These are phyloP conservation scores for Dactylellina drechsleri DNA, from an alignment of 2,329 filamentous ascomycete genomes.

Conservation along the genomic window DNA sequence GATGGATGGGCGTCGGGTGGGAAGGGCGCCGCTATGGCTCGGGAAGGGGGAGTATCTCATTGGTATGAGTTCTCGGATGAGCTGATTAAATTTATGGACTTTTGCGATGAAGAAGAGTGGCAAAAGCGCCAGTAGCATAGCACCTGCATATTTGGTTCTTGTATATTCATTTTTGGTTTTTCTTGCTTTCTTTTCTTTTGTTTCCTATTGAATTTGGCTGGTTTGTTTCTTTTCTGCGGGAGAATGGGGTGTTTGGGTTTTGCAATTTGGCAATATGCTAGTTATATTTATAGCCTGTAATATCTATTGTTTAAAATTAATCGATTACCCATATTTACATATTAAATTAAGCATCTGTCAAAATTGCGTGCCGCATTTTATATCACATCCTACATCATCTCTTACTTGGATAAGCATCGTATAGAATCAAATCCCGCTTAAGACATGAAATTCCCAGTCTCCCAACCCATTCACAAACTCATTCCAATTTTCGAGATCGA, in stretches of 20 bases:
- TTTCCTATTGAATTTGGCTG: background rate
- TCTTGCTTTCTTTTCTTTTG: background rate
- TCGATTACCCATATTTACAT: too few relatives aligned
- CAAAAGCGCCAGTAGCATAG: slow-evolving; percentile 4
- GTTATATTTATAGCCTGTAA: too few relatives aligned
- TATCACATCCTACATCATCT: too few relatives aligned
- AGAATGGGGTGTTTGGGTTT: background rate
- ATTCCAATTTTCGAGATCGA: background rate
- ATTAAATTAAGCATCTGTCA: too few relatives aligned
- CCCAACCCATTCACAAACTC: background rate
- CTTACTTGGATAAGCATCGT: too few relatives aligned
- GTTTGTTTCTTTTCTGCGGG: background rate
- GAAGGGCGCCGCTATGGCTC: slow-evolving; percentile 39
- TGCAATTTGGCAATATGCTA: too few relatives aligned
- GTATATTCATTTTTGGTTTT: slow-evolving; percentile 53
- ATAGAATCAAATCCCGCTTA: too few relatives aligned
- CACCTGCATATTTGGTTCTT: slow-evolving; percentile 3
- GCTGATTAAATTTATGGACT: slow-evolving; percentile 43
- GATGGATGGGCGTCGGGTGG: slow-evolving; percentile 42
- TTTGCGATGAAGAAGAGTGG: slow-evolving; percentile 36
- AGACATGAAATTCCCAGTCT: background rate
- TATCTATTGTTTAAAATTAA: too few relatives aligned
- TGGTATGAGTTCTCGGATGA: slow-evolving; percentile 53
- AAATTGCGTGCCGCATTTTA: too few relatives aligned
- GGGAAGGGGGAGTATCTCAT: slow-evolving; percentile 38